Conservation (phyloP, 495 filamentous ascomycete genomes). For the Penicillium goetzii region DNA sequence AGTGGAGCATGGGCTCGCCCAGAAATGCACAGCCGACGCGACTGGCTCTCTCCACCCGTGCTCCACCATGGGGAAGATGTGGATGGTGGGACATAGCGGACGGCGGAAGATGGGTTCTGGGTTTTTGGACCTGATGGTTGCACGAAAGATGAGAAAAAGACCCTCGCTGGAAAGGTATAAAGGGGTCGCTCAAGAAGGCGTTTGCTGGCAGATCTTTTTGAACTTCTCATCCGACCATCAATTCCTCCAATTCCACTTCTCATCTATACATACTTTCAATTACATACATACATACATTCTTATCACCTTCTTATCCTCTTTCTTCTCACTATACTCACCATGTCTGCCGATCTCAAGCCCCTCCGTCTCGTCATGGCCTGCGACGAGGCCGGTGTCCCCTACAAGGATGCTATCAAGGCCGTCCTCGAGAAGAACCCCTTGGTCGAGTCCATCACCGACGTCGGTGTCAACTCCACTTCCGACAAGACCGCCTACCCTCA, state of each 20-base stretch:
- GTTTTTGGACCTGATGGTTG: constrained; percentile 9
- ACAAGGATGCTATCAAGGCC: constrained; percentile 78
- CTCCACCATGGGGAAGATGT: constrained; percentile 25
- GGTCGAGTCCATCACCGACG: constrained; percentile 70
- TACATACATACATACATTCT: background rate
- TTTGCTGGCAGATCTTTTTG: background rate
- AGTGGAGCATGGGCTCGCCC: constrained; percentile 10
- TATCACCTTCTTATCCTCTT: background rate
- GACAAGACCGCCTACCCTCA: constrained; percentile 88
- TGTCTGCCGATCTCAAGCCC: constrained; percentile 46
- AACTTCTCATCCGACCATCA: background rate
- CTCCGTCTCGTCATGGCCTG: constrained; percentile 64
- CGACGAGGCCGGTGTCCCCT: constrained; percentile 76
- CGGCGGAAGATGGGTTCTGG: constrained; percentile 3
- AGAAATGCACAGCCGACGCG: constrained; percentile 14
- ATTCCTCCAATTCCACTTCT: background rate
- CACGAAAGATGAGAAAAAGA: constrained; percentile 15
- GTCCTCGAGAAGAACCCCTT: constrained; percentile 68
- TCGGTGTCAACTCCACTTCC: constrained; percentile 62
- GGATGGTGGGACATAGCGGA: constrained; percentile 11
- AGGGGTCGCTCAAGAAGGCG: background rate
- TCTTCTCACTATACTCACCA: constrained; percentile 22
- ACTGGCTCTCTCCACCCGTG: constrained; percentile 26
- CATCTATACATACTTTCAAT: constrained; percentile 8
- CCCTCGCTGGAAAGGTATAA: constrained; percentile 23